phyloP scores from a whole-genome alignment of 1,284 basidiomycete genomes.

The Ustilago cynodontis region DNA sequence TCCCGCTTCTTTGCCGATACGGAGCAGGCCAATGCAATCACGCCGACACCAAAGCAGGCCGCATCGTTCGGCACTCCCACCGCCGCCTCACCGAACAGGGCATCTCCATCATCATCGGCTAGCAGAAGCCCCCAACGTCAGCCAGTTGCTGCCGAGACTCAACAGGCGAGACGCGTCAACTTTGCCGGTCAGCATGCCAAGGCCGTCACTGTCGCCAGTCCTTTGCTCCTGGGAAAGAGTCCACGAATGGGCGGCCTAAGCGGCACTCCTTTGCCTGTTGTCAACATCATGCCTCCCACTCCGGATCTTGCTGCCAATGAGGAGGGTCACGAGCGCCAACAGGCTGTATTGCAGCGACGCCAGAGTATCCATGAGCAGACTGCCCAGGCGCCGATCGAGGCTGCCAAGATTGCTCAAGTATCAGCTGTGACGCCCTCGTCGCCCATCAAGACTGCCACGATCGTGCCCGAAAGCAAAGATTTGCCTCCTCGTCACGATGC shows the following conservation, averaged over 20 bases:
- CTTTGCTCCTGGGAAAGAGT: constrained; percentile 44
- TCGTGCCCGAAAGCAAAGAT: neutral
- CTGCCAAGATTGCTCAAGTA: constrained; percentile 12
- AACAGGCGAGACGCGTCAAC: constrained; percentile 53
- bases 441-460: neutral
- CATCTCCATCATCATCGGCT: constrained; percentile 12
- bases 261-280: constrained; percentile 45
- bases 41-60: constrained; percentile 21
- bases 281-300: constrained; percentile 65
- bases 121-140: constrained; percentile 33
- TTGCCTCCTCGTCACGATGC: constrained; percentile 24
- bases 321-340: constrained; percentile 25
- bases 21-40: constrained; percentile 19
- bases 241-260: constrained; percentile 31
- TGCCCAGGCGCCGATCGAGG: neutral
- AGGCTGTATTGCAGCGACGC: constrained; percentile 15
- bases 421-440: neutral
- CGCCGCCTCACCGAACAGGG: constrained; percentile 16
- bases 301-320: constrained; percentile 50
- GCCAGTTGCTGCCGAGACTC: constrained; percentile 30
- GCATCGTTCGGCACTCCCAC: constrained; percentile 18
- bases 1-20: constrained; percentile 27
- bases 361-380: constrained; percentile 16
- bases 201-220: constrained; percentile 51
- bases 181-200: constrained; percentile 47